Percentiles rank a stretch among this genome's conserved stretches.
phyloP scores from a whole-genome alignment of 306 rosid genomes.

The Cucurbita maxima region DNA sequence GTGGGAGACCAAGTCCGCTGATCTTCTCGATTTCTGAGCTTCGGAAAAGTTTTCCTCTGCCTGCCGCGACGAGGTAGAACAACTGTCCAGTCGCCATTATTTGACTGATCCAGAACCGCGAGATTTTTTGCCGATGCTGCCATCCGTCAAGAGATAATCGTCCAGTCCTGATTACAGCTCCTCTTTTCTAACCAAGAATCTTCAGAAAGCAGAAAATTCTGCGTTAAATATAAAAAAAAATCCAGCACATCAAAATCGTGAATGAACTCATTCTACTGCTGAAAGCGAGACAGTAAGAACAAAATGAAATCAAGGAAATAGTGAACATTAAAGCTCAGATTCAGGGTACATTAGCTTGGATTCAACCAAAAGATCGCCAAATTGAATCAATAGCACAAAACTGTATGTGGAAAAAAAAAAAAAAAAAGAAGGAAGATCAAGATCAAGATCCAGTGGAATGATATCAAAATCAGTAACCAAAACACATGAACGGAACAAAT shows the following conservation, averaged over 20 bases:
- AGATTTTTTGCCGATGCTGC: constrained; percentile 39
- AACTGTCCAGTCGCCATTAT: constrained; percentile 52
- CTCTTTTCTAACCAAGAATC: background rate
- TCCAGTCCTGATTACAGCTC: background rate
- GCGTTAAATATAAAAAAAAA: background rate
- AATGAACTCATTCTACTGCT: background rate
- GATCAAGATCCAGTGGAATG: background rate
- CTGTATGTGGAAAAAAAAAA: background rate
- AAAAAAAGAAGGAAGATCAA: background rate
- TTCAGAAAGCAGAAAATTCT: background rate
- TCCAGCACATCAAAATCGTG: background rate
- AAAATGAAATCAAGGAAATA: background rate
- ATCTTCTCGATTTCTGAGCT: constrained; percentile 11
- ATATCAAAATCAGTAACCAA: background rate
- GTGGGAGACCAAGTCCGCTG: constrained; percentile 41
- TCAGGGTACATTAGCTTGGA: background rate
- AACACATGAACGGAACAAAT: background rate
- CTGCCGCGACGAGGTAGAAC: constrained; percentile 52
- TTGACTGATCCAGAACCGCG: constrained; percentile 2
- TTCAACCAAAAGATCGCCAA: background rate
- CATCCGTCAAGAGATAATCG: constrained; percentile 20
- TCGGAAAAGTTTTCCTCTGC: constrained; percentile 19
- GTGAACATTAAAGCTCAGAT: background rate
- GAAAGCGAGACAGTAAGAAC: background rate
- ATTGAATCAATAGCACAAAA: background rate